Evolutionary conservation across 148 eudicot genomes (phyloP).

Genomic region (Heliosperma pusillum): DNA sequence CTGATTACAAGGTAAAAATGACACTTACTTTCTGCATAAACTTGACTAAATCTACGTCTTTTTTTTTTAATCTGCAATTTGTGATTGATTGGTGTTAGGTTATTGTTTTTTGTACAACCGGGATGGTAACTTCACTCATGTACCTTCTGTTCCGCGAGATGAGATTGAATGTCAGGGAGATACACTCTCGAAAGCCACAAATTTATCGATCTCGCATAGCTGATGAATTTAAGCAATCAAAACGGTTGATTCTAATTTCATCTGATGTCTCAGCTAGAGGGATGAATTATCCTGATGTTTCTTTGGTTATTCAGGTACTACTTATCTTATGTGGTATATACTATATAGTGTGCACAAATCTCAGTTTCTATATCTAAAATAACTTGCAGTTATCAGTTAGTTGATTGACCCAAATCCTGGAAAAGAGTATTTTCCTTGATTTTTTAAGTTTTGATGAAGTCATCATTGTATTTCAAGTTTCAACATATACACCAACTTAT

Average conservation of each 20-base stretch:
- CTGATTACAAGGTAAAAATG: constrained; percentile 67
- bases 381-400: not conserved
- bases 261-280: constrained; percentile 94
- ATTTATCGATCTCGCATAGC: constrained; percentile 65
- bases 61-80: constrained; percentile 13
- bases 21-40: not conserved
- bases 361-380: not conserved
- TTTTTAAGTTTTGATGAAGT: not conserved
- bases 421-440: not conserved
- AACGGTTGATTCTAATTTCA: constrained; percentile 62
- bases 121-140: constrained; percentile 86
- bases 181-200: constrained; percentile 86
- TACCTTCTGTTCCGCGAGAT: constrained; percentile 69
- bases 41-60: not conserved
- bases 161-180: constrained; percentile 82
- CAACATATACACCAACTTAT: too few relatives aligned
- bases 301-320: constrained; percentile 84
- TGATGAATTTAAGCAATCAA: constrained; percentile 82
- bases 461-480: not conserved
- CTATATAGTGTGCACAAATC: not conserved
- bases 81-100: constrained; percentile 41
- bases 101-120: constrained; percentile 84
- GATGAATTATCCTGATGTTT: constrained; percentile 91
- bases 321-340: constrained; percentile 3
- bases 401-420: not conserved